Percentiles rank a stretch among this genome's conserved stretches.
Conservation (phyloP, 768 basidiomycete species). For the Gymnopilus junonius region DNA sequence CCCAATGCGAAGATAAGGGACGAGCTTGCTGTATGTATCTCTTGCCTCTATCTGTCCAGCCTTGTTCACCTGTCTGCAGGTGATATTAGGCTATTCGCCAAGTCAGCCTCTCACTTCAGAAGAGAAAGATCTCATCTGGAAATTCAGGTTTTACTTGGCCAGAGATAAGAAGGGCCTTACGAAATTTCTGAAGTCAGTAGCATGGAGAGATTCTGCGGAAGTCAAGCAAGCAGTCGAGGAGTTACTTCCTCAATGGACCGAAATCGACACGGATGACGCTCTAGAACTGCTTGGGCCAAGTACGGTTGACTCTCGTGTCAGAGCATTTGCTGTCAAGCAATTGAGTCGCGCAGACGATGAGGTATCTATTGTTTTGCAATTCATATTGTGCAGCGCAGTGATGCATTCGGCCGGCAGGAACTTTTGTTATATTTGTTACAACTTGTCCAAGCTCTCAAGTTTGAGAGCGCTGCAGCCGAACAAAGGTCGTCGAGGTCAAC, state of each 20-base stretch:
- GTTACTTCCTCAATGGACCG: conserved; percentile 93
- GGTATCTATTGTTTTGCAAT: conserved; percentile 44
- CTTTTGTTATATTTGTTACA: conserved; percentile 91
- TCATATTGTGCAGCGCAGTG: neutral
- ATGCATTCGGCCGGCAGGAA: conserved; percentile 59
- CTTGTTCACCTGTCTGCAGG: conserved; percentile 44
- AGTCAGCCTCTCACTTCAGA: conserved; percentile 85
- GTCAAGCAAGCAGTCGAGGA: conserved; percentile 99
- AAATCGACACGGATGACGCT: conserved; percentile 96
- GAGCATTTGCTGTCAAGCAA: conserved; percentile 93
- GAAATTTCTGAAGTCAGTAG: conserved; percentile 97
- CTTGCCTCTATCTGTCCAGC: neutral
- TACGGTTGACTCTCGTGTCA: conserved; percentile 87
- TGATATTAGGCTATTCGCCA: conserved; percentile 90
- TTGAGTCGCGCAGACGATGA: conserved; percentile 93
- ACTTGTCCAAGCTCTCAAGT: conserved; percentile 97
- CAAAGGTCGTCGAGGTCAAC: conserved; percentile 76
- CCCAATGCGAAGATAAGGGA: conserved; percentile 96
- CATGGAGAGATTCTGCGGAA: conserved; percentile 95
- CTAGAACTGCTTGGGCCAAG: conserved; percentile 91
- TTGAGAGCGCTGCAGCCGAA: conserved; percentile 83
- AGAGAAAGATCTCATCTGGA: conserved; percentile 98
- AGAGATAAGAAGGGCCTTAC: conserved; percentile 93
- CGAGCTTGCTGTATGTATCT: conserved; percentile 74
- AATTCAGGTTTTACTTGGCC: conserved; percentile 97